These are phyloP conservation scores for Globisporangium viniferum DNA, from an alignment of 352 stramenopile genomes.

Conservation along the genomic window DNA sequence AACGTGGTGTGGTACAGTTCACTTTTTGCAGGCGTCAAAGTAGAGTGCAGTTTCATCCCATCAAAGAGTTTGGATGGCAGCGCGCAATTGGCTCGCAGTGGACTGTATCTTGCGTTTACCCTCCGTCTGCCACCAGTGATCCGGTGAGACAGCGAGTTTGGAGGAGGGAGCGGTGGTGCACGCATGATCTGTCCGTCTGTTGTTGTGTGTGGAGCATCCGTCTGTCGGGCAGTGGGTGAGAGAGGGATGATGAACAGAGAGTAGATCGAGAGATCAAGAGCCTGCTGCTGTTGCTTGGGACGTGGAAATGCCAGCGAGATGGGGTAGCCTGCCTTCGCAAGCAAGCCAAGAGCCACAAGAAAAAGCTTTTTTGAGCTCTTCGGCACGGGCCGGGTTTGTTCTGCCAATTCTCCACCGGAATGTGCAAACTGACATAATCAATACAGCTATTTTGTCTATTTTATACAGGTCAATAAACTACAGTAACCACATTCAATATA, in stretches of 20 bases:
- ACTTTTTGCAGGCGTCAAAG: background rate
- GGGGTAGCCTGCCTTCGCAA: background rate
- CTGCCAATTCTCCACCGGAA: background rate
- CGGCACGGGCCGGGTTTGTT: constrained; percentile 4
- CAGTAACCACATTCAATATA: background rate
- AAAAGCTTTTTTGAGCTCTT: background rate
- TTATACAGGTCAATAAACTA: background rate
- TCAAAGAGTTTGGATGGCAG: background rate
- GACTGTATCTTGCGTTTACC: background rate
- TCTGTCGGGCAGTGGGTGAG: background rate
- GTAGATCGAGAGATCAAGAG: background rate
- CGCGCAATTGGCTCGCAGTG: background rate
- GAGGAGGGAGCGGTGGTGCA: background rate
- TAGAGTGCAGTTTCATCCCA: background rate
- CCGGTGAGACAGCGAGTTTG: background rate
- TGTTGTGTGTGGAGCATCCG: no score
- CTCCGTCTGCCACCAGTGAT: background rate
- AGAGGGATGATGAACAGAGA: background rate
- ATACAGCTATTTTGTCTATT: background rate
- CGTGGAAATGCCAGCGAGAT: constrained; percentile 5
- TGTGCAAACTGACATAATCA: background rate
- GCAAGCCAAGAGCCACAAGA: background rate
- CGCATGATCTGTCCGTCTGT: constrained; percentile 1
- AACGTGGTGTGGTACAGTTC: background rate
- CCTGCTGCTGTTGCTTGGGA: constrained; percentile 1